Evolutionary conservation across 1,284 basidiomycete genomes (phyloP).

Genomic region (Puccinia hordei): DNA sequence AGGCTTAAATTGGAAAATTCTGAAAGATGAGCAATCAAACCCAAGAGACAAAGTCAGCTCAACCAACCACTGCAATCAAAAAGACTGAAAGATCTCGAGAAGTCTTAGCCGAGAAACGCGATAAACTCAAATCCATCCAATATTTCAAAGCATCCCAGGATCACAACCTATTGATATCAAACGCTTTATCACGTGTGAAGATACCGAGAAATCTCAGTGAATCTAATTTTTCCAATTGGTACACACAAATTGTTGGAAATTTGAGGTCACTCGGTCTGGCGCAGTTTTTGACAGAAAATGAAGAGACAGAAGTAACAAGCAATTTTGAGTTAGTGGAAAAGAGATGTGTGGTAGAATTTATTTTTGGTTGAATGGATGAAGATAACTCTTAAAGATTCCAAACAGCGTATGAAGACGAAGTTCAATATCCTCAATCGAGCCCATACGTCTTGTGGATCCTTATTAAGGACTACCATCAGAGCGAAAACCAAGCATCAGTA

Average conservation of each 20-base stretch:
- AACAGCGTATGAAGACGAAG: not conserved
- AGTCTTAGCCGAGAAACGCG: no score
- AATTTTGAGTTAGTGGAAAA: not conserved
- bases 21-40: no score
- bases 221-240: not conserved
- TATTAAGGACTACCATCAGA: not conserved
- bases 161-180: no score
- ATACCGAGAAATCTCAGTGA: not conserved
- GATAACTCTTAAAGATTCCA: constrained; percentile 8
- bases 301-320: not conserved
- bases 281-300: not conserved
- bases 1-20: no score
- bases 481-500: not conserved
- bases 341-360: not conserved
- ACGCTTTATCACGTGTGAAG: not conserved
- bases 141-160: no score
- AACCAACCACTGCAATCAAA: no score
- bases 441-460: not conserved
- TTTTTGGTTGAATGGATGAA: not conserved
- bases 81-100: no score
- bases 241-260: not conserved
- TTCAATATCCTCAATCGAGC: not conserved
- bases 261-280: not conserved
- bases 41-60: no score
- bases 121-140: no score